phyloP scores from a whole-genome alignment of 768 basidiomycete species.

The Stropharia rugosoannulata region DNA sequence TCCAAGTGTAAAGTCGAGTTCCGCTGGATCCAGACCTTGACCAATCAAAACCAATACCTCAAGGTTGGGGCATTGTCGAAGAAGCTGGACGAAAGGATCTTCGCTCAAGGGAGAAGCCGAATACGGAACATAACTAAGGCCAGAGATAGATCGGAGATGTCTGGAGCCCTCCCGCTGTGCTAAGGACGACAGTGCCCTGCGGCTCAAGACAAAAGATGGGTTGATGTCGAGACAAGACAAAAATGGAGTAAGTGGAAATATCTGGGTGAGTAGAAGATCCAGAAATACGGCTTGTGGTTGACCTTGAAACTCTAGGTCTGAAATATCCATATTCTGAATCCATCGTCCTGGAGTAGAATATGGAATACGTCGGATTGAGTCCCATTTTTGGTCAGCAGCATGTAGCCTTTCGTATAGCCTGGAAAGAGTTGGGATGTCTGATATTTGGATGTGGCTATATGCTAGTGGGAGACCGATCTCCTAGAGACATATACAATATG shows the following conservation, averaged over 20 bases:
- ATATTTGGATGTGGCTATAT: constrained; percentile 54
- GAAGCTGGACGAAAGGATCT: constrained; percentile 58
- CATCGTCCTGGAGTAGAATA: constrained; percentile 88
- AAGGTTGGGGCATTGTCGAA: constrained; percentile 54
- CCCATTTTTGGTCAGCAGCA: constrained; percentile 77
- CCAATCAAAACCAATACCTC: constrained; percentile 66
- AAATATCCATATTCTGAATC: constrained; percentile 76
- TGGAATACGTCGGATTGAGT: constrained; percentile 83
- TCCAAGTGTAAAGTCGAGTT: constrained; percentile 37
- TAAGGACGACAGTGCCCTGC: constrained; percentile 53
- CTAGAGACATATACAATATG: constrained; percentile 33
- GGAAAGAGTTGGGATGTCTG: constrained; percentile 43
- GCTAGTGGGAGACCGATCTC: constrained; percentile 65
- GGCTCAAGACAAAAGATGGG: constrained; percentile 58
- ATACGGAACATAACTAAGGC: constrained; percentile 49
- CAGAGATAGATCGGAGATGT: constrained; percentile 51
- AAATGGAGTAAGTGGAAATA: constrained; percentile 72
- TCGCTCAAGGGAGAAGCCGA: constrained; percentile 35
- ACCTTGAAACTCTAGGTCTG: constrained; percentile 43
- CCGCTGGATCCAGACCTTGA: constrained; percentile 52
- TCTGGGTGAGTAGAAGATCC: constrained; percentile 60
- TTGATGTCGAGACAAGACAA: constrained; percentile 53
- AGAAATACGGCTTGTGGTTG: constrained; percentile 49
- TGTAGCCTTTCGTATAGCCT: constrained; percentile 59
- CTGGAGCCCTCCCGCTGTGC: constrained; percentile 47